phyloP scores from a whole-genome alignment of 768 basidiomycete genomes.

The Stropharia rugosoannulata region DNA sequence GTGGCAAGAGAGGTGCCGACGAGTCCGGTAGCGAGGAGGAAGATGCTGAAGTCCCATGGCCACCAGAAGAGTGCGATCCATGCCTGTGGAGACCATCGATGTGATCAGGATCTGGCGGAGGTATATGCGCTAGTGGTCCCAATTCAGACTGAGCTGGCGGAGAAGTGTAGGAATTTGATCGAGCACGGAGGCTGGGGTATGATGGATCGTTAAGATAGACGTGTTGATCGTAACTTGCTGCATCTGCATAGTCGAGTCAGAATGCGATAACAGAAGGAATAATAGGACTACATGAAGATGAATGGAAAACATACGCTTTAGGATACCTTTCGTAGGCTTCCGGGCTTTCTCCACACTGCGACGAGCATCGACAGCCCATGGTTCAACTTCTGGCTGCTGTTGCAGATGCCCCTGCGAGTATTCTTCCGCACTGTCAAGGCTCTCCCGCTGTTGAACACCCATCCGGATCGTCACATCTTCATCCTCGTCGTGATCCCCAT shows the following conservation, averaged over 20 bases:
- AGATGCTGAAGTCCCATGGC: conserved; percentile 26
- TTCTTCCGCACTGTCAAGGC: conserved; percentile 34
- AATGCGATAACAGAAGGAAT: not conserved
- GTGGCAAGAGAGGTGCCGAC: conserved; percentile 61
- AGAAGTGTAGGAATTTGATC: conserved; percentile 82
- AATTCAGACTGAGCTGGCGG: conserved; percentile 54
- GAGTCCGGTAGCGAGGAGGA: conserved; percentile 22
- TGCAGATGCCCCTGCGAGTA: not conserved
- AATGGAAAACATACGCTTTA: conserved; percentile 68
- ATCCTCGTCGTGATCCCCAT: conserved; percentile 64
- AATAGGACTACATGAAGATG: conserved; percentile 1
- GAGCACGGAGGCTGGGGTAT: conserved; percentile 46
- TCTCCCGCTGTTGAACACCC: conserved; percentile 46
- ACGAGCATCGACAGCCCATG: conserved; percentile 77
- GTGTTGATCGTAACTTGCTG: conserved; percentile 67
- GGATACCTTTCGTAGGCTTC: conserved; percentile 76
- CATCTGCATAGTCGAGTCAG: conserved; percentile 42
- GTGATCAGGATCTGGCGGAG: conserved; percentile 81
- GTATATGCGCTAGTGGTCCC: conserved; percentile 80
- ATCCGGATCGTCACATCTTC: conserved; percentile 75
- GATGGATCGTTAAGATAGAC: conserved; percentile 47
- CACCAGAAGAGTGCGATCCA: conserved; percentile 50
- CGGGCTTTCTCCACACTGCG: conserved; percentile 67
- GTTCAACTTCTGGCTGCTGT: conserved; percentile 37
- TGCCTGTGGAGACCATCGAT: conserved; percentile 86